phyloP scores from a whole-genome alignment of 106 monocot genomes.

The Dendrobium nobile region DNA sequence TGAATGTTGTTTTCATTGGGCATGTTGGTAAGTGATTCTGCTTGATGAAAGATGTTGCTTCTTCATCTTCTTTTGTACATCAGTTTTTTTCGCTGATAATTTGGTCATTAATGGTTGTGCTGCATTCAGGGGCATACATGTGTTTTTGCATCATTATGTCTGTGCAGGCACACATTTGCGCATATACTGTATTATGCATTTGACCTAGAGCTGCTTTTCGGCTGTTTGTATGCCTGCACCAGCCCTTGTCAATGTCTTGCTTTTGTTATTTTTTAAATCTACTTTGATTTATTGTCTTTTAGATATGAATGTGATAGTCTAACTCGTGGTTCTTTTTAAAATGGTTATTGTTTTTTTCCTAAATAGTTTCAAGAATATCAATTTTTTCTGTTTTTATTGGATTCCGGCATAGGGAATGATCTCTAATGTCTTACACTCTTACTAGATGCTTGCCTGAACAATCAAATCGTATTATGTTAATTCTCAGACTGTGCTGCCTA shows the following conservation, averaged over 20 bases:
- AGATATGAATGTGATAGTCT: background rate
- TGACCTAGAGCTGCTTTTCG: background rate
- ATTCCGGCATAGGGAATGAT: background rate
- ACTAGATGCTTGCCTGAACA: background rate
- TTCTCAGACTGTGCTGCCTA: background rate
- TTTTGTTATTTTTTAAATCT: background rate
- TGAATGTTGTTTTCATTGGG: slow-evolving; percentile 14
- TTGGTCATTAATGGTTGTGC: background rate
- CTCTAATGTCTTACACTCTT: background rate
- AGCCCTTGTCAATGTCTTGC: background rate
- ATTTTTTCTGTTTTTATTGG: background rate
- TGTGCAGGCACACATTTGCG: background rate
- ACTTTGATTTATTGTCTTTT: background rate
- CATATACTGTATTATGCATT: background rate
- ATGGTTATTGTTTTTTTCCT: background rate
- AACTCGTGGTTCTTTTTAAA: background rate
- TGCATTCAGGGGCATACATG: background rate
- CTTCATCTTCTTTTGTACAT: background rate
- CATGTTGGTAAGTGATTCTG: slow-evolving; percentile 9
- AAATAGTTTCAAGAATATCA: background rate
- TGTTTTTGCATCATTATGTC: background rate
- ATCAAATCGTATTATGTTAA: background rate
- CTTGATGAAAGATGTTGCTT: background rate
- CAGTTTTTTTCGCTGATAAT: background rate
- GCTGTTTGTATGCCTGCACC: background rate